Evolutionary conservation across 2,329 filamentous ascomycete genomes (phyloP).

Genomic region (Botrytis porri): DNA sequence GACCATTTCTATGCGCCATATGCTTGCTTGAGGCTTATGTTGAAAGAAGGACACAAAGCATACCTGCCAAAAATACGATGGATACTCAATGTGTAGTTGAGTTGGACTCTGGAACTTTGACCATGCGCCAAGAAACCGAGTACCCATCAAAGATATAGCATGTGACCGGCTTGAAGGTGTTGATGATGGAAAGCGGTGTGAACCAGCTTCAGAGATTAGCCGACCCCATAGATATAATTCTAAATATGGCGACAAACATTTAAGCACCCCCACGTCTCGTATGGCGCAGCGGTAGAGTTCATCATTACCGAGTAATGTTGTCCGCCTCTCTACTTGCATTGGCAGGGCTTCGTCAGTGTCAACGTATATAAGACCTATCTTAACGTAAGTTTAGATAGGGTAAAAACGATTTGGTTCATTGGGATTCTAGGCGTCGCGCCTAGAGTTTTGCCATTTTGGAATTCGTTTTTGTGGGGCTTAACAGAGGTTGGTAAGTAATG

Average conservation of each 20-base stretch:
- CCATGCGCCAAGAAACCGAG: neutral
- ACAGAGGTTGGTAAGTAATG: accelerated
- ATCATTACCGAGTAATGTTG: neutral
- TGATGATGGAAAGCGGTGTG: neutral
- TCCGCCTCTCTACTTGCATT: neutral
- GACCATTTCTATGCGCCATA: no score
- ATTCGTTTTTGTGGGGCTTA: neutral
- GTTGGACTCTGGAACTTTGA: no score
- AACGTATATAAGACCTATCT: neutral
- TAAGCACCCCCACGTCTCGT: neutral
- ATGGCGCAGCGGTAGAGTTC: neutral
- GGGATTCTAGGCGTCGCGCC: neutral
- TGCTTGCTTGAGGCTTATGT: neutral
- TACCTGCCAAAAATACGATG: no score
- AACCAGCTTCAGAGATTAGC: neutral
- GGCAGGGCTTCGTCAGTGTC: neutral
- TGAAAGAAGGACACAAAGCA: no score
- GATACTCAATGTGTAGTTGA: neutral
- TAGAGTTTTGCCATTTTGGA: neutral
- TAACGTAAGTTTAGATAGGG: neutral
- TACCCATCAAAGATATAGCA: no score
- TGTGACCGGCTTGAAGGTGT: neutral
- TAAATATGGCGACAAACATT: neutral
- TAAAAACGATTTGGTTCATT: neutral
- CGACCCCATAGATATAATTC: neutral